These are phyloP conservation scores for Pythium apleroticum DNA, from an alignment of 352 stramenopile genomes.

Conservation along the genomic window DNA sequence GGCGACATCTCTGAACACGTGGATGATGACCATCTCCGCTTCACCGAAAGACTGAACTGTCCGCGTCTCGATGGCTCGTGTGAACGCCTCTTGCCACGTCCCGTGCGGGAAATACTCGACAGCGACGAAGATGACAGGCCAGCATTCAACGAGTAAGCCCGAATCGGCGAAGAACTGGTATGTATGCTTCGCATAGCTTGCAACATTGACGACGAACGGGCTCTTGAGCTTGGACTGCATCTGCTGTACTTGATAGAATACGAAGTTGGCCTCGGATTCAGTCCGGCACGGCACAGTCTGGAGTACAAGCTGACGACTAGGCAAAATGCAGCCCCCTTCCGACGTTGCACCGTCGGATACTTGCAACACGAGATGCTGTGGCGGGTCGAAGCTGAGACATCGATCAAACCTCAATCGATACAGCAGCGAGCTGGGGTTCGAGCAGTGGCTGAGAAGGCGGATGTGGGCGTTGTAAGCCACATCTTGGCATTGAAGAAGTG, in stretches of 20 bases:
- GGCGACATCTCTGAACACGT: conserved; percentile 47
- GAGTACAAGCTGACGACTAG: conserved; percentile 31
- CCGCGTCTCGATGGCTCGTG: conserved; percentile 4
- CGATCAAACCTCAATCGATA: conserved; percentile 47
- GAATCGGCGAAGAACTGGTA: conserved; percentile 68
- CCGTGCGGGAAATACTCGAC: conserved; percentile 43
- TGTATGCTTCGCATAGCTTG: conserved; percentile 40
- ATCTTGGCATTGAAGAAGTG: conserved; percentile 50
- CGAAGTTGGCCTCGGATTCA: conserved; percentile 38
- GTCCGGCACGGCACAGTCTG: conserved; percentile 48
- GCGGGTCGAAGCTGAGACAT: conserved; percentile 37
- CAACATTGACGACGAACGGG: conserved; percentile 38
- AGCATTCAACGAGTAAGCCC: conserved; percentile 60
- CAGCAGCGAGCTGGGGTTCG: conserved; percentile 47
- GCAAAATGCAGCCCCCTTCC: not conserved
- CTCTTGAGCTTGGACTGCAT: conserved; percentile 44
- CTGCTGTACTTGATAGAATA: conserved; percentile 34
- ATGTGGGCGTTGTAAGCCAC: conserved; percentile 46
- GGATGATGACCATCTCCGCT: conserved; percentile 18
- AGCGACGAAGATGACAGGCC: conserved; percentile 54
- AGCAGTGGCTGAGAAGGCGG: conserved; percentile 50
- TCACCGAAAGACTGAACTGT: conserved; percentile 23
- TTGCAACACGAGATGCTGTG: conserved; percentile 43
- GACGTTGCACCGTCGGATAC: conserved; percentile 27
- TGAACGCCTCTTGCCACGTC: conserved; percentile 41